Base-by-base conservation (phyloP, 345 rosid species). In the Eucalyptus marginata region DNA sequence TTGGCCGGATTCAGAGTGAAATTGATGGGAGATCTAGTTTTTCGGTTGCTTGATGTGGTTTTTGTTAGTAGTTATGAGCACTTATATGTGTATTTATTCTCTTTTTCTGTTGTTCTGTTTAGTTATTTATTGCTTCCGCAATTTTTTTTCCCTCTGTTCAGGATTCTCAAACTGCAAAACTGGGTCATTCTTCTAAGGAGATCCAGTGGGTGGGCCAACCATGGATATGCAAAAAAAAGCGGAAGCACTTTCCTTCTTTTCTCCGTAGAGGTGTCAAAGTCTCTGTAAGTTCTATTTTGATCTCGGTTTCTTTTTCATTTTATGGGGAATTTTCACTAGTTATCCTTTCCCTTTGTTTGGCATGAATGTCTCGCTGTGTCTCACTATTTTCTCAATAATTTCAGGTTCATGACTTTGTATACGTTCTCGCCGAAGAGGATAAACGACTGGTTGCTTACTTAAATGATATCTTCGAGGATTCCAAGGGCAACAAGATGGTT, bases 391-490 rank as follows among this genome's bases (percentile, higher is more conserved):
- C 27, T 10, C 83, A 18, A 76, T 36, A 36, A 36, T 93, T 90
- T 71, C 91, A 97, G 99, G 95, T 95, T 64, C 92, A 95, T 49
- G 92, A 93, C 90, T 97, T 97, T 89, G 97, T 96, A 10, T 96
- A 91, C 89, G 97, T 97, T 89, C 93, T 96, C 85, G 97, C 95
- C 3, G 99, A 97, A 95, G 94, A 95, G 88, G 88, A 90, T 88
- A 93, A 93, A 91, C 93, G 94, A 46, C 98, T 95, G 89, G 92
- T 96, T 94, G 99, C 98, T 25, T 93, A 95, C 93, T 85, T 97
- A 92, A 96, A 95, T 79, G 98, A 96, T 92, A 95, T 97, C 90
- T 97, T 94, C 3, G 99, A 97, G 90, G 96, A 97, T 89, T 91
- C 94, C 22, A 95, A 89, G 89, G 95, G 95, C 92, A 93, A 87